Evolutionary conservation across 2,329 filamentous ascomycete species (phyloP), one percentile per base, ranked within the genome.

Genomic region (Lachnellula hyalina): DNA sequence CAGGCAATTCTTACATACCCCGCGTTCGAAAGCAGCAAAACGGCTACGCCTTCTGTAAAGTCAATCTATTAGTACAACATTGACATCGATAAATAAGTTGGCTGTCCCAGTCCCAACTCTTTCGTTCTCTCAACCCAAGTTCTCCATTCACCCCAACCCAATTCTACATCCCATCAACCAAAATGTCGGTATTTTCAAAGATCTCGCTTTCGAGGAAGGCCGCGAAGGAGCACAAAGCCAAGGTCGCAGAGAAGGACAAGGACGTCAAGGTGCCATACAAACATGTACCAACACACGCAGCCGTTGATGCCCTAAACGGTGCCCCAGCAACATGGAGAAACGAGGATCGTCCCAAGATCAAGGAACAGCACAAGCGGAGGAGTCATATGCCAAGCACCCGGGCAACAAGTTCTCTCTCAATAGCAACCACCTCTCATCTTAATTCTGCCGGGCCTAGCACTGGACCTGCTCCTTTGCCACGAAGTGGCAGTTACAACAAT

Each of bases 231-330:
- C 73, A 77, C 55, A 78, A 74, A 40, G 71, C 74, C 44, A 77
- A 79, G 63, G 65, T 74, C 56, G 74, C 70, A 42, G 76, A 78
- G 61, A 75, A 77, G 61, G 70, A 75, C 40, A 75, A 70, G 42
- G 74, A 56, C 4, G 42, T 44, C 34, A 73, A 74, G 51, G 58
- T 70, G n/a, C 74, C 78, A 12, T 85, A 86, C 68, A 77, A 72
- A 51, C 83, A 86, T 65, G 69, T 83, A 19, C 81, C 82, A n/a
- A 84, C 74, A 14, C 83, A 86, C 65, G 83, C 83, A 28, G 80
- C 80, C 46, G 66, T 74, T 12, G 82, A 86, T 68, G 81, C 82
- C 44, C 69, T 84, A 44, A 72, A 75, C 21, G 77, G 76, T 32
- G 79, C 78, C 3, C 81, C 81, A 9, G 72, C 76, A 1, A 75